Evolutionary conservation across 148 eudicot species (phyloP).

Genomic region (Rhododendron ferrugineum): DNA sequence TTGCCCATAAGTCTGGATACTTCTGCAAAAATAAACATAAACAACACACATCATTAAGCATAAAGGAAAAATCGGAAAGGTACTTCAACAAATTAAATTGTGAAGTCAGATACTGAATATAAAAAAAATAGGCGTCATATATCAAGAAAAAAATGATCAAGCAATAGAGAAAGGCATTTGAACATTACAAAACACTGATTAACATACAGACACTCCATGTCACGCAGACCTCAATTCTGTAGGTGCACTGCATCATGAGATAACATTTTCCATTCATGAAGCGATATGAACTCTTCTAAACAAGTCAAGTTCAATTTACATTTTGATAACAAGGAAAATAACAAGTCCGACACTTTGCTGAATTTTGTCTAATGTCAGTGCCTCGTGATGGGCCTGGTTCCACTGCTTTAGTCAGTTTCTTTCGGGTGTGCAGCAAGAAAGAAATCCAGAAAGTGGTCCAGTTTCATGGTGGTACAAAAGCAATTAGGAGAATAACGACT

Average conservation of each 20-base stretch:
- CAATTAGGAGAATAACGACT: background rate
- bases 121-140: background rate
- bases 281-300: background rate
- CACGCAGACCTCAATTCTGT: background rate
- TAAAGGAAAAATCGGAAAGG: background rate
- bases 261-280: background rate
- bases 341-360: background rate
- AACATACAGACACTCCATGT: background rate
- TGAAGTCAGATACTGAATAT: background rate
- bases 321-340: background rate
- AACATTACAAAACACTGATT: background rate
- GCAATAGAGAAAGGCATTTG: background rate
- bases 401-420: background rate
- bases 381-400: background rate
- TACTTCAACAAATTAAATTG: background rate
- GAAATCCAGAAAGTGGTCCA: background rate
- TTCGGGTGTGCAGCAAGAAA: background rate
- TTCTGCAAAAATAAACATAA: constrained; percentile 39
- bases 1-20: constrained; percentile 72
- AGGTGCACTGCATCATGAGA: background rate
- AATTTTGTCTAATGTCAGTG: background rate
- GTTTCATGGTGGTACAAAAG: background rate
- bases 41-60: constrained; percentile 7
- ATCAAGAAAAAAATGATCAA: background rate
- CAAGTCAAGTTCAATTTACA: background rate